Base-by-base conservation (phyloP, 2,329 filamentous ascomycete genomes). In the Plenodomus tracheiphilus region DNA sequence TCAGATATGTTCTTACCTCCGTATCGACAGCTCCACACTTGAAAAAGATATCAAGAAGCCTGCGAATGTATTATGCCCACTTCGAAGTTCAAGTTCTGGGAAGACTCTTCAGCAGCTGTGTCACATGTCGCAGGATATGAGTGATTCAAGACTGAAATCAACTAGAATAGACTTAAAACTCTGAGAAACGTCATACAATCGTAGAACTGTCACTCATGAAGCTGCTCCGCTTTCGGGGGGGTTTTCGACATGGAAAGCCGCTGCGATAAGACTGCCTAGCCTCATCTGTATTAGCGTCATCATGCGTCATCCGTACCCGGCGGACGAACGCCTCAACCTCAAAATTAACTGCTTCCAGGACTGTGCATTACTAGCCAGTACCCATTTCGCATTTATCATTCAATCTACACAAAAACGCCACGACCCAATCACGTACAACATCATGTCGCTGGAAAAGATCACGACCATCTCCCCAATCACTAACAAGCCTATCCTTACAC, bases 401-500 rank as follows among this genome's bases (percentile, higher is more conserved):
- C 50, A 57, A 62, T 58, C 38, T 53, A 64, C 40, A 30, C 17
- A 38, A 18, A 35, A 19, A 49, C 41, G 44, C 49, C 41, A 53
- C 17, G 21, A 46, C 43, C 36, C 36, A 41, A 37, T 41, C 41
- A 47, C 43, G 18, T 46, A 25, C 56, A 40, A 43, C 65, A 72
- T 36, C 58, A 79, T 84, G 81, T 77, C 79, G 35, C 65, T 76
- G 35, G 82, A 85, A 70, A 81, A 76, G 34, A 79, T 87, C 63
- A 85, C 78, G 25, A 97, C 93, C 58, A 92, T 97, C 74, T 97
- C 93, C 2, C 93, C 93, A 47, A 87, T 84, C 56, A 97, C 91
- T 59, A 93, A 94, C 75, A 85, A 92, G 77, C 81, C 88, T 47
- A 84, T 97, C 71, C 74, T 96, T 59, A 90, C 87, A 52, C 85